Conservation (phyloP, 768 basidiomycete genomes). For the Clathrus columnatus region DNA sequence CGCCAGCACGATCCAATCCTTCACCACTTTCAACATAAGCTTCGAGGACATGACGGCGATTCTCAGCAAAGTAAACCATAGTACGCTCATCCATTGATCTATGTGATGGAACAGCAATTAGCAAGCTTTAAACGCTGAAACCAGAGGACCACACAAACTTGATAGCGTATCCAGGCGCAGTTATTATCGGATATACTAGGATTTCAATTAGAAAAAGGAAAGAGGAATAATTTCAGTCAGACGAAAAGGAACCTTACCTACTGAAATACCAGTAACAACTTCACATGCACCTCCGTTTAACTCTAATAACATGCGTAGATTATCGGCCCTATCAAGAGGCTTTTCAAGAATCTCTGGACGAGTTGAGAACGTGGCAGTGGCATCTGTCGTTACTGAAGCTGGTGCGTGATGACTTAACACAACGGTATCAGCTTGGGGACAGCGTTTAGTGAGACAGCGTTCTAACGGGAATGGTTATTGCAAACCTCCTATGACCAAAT, state of each 20-base stretch:
- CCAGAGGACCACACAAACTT: conserved; percentile 34
- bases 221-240: background rate
- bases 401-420: conserved; percentile 75
- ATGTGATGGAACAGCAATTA: background rate
- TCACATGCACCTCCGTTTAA: conserved; percentile 83
- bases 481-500: conserved; percentile 71
- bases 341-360: conserved; percentile 85
- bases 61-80: conserved; percentile 68
- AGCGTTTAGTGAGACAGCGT: background rate
- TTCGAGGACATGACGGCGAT: conserved; percentile 44
- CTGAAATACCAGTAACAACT: conserved; percentile 82
- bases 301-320: conserved; percentile 79
- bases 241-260: conserved; percentile 45
- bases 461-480: background rate
- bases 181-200: conserved; percentile 64
- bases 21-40: conserved; percentile 84
- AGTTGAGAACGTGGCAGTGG: conserved; percentile 40
- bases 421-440: conserved; percentile 76
- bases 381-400: conserved; percentile 45
- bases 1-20: conserved; percentile 83
- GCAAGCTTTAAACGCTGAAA: background rate
- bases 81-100: conserved; percentile 81
- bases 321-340: conserved; percentile 67
- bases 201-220: background rate
- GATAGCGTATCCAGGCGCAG: conserved; percentile 66